A percentile compares a stretch with the other conserved stretches of the same genome.
phyloP scores from a whole-genome alignment of 305 asterid species.

The Salvia sclarea region DNA sequence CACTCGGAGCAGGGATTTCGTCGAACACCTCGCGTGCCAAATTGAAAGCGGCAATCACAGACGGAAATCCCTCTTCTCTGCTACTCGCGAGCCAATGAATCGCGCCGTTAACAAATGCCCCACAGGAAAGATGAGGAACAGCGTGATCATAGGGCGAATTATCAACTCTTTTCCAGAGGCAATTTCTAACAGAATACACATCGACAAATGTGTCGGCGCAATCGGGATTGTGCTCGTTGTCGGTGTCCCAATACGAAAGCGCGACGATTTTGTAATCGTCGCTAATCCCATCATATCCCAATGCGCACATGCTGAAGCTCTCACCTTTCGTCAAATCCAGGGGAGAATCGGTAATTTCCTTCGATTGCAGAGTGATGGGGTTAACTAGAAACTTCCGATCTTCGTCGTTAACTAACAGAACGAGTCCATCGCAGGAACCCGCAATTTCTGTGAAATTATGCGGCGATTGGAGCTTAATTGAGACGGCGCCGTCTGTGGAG shows the following conservation, averaged over 20 bases:
- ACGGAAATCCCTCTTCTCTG: not conserved
- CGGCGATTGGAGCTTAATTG: slow-evolving; percentile 8
- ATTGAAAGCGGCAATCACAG: slow-evolving; percentile 46
- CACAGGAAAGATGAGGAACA: slow-evolving; percentile 31
- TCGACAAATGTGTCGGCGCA: slow-evolving; percentile 43
- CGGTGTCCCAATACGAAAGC: slow-evolving; percentile 38
- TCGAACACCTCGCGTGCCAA: slow-evolving; percentile 17
- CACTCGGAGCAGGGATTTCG: slow-evolving; percentile 44
- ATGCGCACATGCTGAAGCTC: slow-evolving; percentile 41
- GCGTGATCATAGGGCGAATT: slow-evolving; percentile 48
- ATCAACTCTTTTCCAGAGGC: slow-evolving; percentile 49
- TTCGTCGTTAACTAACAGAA: slow-evolving; percentile 26
- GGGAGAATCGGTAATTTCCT: slow-evolving; percentile 29
- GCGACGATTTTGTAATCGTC: slow-evolving; percentile 57
- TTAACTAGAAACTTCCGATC: slow-evolving; percentile 34
- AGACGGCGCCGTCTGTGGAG: slow-evolving; percentile 16
- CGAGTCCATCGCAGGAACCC: slow-evolving; percentile 57
- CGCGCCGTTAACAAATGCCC: slow-evolving; percentile 45
- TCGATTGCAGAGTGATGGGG: slow-evolving; percentile 39
- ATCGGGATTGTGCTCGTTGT: slow-evolving; percentile 37
- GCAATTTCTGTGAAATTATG: slow-evolving; percentile 14
- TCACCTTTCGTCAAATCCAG: slow-evolving; percentile 14
- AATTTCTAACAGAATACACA: slow-evolving; percentile 38
- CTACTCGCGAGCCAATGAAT: slow-evolving; percentile 54
- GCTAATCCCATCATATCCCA: slow-evolving; percentile 45